phyloP scores from a whole-genome alignment of 495 filamentous ascomycete species.

The Thermothielavioides terrestris region DNA sequence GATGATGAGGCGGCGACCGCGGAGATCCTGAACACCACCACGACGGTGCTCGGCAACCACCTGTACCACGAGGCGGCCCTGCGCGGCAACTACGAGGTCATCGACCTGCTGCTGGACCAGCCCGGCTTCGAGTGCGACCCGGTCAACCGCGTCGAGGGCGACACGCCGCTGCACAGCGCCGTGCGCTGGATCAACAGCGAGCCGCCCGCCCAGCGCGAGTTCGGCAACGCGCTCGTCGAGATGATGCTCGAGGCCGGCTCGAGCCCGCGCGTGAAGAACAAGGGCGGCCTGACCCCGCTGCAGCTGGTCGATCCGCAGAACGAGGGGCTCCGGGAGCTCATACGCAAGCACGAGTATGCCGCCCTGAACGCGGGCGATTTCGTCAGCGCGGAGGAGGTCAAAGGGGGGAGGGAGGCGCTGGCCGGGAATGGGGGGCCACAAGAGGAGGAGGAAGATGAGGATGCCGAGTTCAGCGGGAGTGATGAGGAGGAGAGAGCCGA shows the following conservation, averaged over 20 bases:
- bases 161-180: constrained; percentile 85
- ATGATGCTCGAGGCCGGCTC: constrained; percentile 89
- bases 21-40: constrained; percentile 70
- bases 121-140: constrained; percentile 93
- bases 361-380: constrained; percentile 44
- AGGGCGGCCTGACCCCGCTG: constrained; percentile 56
- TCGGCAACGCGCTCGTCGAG: constrained; percentile 62
- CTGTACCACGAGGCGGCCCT: constrained; percentile 82
- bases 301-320: constrained; percentile 72
- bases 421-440: not conserved
- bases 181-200: constrained; percentile 73
- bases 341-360: constrained; percentile 73
- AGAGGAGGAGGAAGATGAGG: constrained; percentile 34
- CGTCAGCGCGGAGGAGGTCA: constrained; percentile 29
- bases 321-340: constrained; percentile 50
- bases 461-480: constrained; percentile 45
- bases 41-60: constrained; percentile 75
- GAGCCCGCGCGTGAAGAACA: constrained; percentile 47
- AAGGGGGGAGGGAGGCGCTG: constrained; percentile 5
- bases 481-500: constrained; percentile 46
- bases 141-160: constrained; percentile 65
- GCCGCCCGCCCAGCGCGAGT: constrained; percentile 47
- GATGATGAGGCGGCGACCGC: constrained; percentile 46
- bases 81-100: constrained; percentile 82
- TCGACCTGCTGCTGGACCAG: constrained; percentile 90